These are phyloP conservation scores for Backusella macrospora DNA, from an alignment of 192 early-diverging fungal species.

Conservation along the genomic window DNA sequence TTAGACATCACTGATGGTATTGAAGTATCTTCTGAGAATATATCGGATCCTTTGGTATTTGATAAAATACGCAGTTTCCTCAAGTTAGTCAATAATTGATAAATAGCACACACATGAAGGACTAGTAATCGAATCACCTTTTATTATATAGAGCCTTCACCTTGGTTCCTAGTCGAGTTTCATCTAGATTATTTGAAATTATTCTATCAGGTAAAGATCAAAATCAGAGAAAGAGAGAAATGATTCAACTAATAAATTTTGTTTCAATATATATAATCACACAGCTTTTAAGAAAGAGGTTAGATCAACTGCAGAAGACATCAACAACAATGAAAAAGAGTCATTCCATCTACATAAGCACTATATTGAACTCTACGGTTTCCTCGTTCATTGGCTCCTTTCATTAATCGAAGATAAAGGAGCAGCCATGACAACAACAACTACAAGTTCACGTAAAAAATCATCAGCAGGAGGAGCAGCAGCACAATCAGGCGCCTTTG, in stretches of 20 bases:
- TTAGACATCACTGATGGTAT: slow-evolving; percentile 53
- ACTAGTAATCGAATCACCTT: not conserved
- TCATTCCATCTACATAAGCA: slow-evolving; percentile 67
- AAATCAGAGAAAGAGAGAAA: too few species aligned
- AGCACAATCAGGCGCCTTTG: slow-evolving; percentile 37
- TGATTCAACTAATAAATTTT: too few species aligned
- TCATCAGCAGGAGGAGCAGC: not conserved
- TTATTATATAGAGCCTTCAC: slow-evolving; percentile 52
- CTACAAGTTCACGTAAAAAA: slow-evolving; percentile 19
- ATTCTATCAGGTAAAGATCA: slow-evolving; percentile 76
- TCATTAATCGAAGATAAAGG: slow-evolving; percentile 64
- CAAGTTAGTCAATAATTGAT: slow-evolving; percentile 52
- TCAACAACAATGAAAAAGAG: slow-evolving; percentile 70
- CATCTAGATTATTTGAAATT: slow-evolving; percentile 67
- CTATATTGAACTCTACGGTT: slow-evolving; percentile 82
- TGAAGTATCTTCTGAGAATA: slow-evolving; percentile 45
- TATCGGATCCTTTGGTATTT: slow-evolving; percentile 51
- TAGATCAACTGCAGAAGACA: slow-evolving; percentile 56
- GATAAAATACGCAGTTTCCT: slow-evolving; percentile 72
- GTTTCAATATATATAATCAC: too few species aligned
- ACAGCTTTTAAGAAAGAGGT: slow-evolving; percentile 71
- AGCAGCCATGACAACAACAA: slow-evolving; percentile 32
- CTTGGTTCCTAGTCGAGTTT: slow-evolving; percentile 44
- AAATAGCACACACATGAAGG: not conserved
- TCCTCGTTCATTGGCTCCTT: slow-evolving; percentile 82